Base-by-base conservation (phyloP, 2,329 filamentous ascomycete species). In the Periconia digitata region DNA sequence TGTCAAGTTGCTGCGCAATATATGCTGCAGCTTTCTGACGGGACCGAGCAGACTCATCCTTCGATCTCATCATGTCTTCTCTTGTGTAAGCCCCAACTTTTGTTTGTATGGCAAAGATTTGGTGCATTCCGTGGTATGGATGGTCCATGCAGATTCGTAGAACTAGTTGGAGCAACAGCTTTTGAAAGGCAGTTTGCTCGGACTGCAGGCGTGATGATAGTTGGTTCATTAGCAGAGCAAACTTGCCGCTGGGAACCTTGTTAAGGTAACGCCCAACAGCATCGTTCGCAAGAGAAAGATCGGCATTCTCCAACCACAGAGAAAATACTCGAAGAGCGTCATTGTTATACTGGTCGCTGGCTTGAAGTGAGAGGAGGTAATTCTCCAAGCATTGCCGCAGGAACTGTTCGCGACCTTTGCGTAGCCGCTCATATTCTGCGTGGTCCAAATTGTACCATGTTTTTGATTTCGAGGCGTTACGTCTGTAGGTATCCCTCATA, bases 71-170 rank as follows among this genome's bases (percentile, higher is more conserved):
- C 46, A 59, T 48, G 41, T 70, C 67, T 48, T 70, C 67, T 41
- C 63, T 64, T 32, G 59, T 70, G 60, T 85, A 88, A 38, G 83
- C 85, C 18, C 87, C 86, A 8, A 67, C 56, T 27, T 70, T 68
- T 56, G 63, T 68, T 34, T 67, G 66, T 21, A 70, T 71, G 2
- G 92, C 89, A 77, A 92, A 96, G 36, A 99, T 90, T 60, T 97
- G 92, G 67, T 99, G 95, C 85, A 97, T 92, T 41, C 91, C 91
- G 66, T 99, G 95, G 69, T 92, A 96, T 0, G 94, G 95, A 72
- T 99, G 94, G 48, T 99, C 91, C 10, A 82, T 79, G 64, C 92
- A 97, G 46, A 99, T 96, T 8, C 85, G 85, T 62, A 85, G 84
- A 3, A 97, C 85, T 16, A 99, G 75, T 2, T 79, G 77, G 43